A percentile compares a stretch with the other conserved stretches of the same genome.
These are phyloP conservation scores for Penicillium crystallinum DNA, from an alignment of 495 filamentous ascomycete genomes.

Conservation along the genomic window DNA sequence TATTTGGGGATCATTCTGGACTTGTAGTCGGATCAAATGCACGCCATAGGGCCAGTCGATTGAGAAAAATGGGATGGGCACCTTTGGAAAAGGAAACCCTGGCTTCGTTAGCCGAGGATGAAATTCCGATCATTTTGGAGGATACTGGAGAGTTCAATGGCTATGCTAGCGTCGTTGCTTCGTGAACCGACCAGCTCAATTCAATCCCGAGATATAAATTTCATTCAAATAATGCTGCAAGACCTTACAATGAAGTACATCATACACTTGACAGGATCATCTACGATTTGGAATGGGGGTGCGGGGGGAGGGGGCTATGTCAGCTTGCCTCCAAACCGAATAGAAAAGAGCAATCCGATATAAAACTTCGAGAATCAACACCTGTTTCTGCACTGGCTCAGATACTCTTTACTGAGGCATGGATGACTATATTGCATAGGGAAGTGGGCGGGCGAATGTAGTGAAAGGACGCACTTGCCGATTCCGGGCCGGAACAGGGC, in stretches of 20 bases:
- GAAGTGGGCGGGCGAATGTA: too few relatives aligned
- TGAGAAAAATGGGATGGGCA: conserved; percentile 31
- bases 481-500: conserved; percentile 22
- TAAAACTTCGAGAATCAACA: background rate
- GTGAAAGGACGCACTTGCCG: conserved; percentile 9
- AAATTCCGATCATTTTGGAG: conserved; percentile 30
- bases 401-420: too few relatives aligned
- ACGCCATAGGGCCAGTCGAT: conserved; percentile 21
- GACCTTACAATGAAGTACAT: too few relatives aligned
- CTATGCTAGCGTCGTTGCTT: conserved; percentile 4
- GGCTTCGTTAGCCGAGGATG: conserved; percentile 32
- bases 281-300: too few relatives aligned
- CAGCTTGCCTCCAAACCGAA: too few relatives aligned
- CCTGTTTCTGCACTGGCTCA: background rate
- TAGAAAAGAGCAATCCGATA: too few relatives aligned
- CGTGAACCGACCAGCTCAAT: background rate
- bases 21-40: conserved; percentile 26
- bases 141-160: conserved; percentile 21
- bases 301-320: too few relatives aligned
- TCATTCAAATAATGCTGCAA: too few relatives aligned
- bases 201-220: background rate
- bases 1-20: conserved; percentile 22
- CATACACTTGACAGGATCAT: too few relatives aligned
- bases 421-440: too few relatives aligned
- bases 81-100: conserved; percentile 31